These are phyloP conservation scores for Ilyonectria destructans DNA, from an alignment of 2,329 filamentous ascomycete species.

Conservation along the genomic window DNA sequence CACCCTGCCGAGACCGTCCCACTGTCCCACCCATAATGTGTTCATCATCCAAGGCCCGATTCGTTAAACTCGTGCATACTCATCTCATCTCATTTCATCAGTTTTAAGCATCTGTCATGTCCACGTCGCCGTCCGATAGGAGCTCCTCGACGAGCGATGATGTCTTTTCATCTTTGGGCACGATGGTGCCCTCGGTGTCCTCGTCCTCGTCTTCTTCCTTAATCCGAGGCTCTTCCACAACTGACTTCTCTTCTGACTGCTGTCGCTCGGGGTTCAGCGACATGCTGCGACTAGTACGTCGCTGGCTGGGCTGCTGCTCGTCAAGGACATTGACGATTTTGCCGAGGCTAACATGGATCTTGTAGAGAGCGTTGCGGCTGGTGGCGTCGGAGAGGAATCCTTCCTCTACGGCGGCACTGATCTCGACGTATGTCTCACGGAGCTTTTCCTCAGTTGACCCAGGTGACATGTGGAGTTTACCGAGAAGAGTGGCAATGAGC, in stretches of 20 bases:
- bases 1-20: conserved; percentile 29
- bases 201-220: conserved; percentile 67
- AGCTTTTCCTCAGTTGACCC: conserved; percentile 74
- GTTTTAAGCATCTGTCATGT: conserved; percentile 50
- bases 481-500: conserved; percentile 81
- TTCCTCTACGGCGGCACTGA: conserved; percentile 76
- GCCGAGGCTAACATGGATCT: conserved; percentile 77
- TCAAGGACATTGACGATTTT: conserved; percentile 77
- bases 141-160: conserved; percentile 59
- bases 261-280: conserved; percentile 56
- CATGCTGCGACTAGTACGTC: conserved; percentile 62
- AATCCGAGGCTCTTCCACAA: conserved; percentile 61
- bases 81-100: conserved; percentile 38
- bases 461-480: conserved; percentile 86
- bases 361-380: conserved; percentile 76
- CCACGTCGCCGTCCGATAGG: conserved; percentile 59
- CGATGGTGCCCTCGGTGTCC: conserved; percentile 54
- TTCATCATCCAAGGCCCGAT: conserved; percentile 40
- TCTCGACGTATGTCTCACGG: conserved; percentile 70
- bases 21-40: conserved; percentile 30
- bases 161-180: conserved; percentile 53
- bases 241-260: conserved; percentile 57
- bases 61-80: conserved; percentile 38
- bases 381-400: conserved; percentile 73
- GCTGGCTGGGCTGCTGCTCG: conserved; percentile 58